Evolutionary conservation across 305 asterid genomes (phyloP).

Genomic region (Caryopteris hybrid): DNA sequence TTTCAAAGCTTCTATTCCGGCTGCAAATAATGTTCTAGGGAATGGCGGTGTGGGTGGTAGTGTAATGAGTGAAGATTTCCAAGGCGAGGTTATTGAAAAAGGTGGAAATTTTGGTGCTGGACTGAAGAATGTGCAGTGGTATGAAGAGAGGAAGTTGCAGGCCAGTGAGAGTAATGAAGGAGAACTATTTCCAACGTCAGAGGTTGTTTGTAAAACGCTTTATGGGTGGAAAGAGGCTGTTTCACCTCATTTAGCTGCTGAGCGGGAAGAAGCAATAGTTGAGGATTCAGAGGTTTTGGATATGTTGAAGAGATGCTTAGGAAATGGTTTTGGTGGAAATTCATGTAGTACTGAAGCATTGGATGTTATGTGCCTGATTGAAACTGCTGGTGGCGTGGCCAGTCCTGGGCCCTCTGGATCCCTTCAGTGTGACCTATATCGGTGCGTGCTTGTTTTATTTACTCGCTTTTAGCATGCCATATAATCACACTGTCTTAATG

Average conservation of each 20-base stretch:
- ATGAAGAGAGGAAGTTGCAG: slow-evolving; percentile 59
- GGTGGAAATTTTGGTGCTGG: slow-evolving; percentile 27
- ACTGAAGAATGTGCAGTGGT: slow-evolving; percentile 47
- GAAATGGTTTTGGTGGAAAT: slow-evolving; percentile 19
- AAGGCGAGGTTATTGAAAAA: slow-evolving; percentile 13
- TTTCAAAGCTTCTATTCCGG: slow-evolving; percentile 49
- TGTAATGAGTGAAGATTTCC: slow-evolving; percentile 8
- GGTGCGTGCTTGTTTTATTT: slow-evolving; percentile 38
- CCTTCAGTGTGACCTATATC: slow-evolving; percentile 86
- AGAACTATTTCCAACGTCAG: slow-evolving; percentile 34
- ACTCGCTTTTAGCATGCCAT: not conserved
- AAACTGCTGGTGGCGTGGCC: slow-evolving; percentile 99
- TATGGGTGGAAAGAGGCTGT: slow-evolving; percentile 81
- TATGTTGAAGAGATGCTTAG: slow-evolving; percentile 60
- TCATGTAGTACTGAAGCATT: slow-evolving; percentile 17
- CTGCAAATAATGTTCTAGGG: slow-evolving; percentile 33
- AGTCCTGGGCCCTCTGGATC: slow-evolving; percentile 97
- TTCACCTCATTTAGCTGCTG: slow-evolving; percentile 91
- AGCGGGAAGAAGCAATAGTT: slow-evolving; percentile 63
- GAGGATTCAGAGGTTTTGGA: slow-evolving; percentile 62
- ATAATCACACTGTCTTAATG: not conserved
- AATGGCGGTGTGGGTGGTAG: slow-evolving; percentile 15
- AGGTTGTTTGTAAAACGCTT: slow-evolving; percentile 75
- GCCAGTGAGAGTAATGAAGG: slow-evolving; percentile 47
- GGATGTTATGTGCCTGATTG: slow-evolving; percentile 64